A percentile compares a stretch with the other conserved stretches of the same genome.
These are phyloP conservation scores for Chlamydomonas applanata DNA, from an alignment of 139 green algal genomes.

Conservation along the genomic window DNA sequence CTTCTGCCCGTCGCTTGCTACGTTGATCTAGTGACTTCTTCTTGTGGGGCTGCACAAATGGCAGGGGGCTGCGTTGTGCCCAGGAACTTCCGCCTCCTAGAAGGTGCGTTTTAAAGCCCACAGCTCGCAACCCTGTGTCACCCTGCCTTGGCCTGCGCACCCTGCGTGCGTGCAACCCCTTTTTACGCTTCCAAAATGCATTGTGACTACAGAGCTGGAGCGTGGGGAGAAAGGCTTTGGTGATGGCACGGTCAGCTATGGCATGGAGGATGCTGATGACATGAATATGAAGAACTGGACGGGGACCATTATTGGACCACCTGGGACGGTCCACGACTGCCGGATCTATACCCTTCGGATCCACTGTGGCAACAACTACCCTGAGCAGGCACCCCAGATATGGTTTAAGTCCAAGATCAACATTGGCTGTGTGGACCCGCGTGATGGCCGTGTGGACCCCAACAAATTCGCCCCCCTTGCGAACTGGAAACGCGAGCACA, in stretches of 20 bases:
- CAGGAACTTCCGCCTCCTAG: conserved; percentile 95
- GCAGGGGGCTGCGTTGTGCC: conserved; percentile 63
- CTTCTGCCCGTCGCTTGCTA: too few relatives aligned
- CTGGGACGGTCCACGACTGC: conserved; percentile 81
- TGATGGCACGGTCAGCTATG: conserved; percentile 95
- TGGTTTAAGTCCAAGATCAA: conserved; percentile 71
- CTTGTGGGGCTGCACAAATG: neutral
- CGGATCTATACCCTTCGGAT: conserved; percentile 89
- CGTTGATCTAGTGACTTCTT: neutral
- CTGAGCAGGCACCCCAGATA: conserved; percentile 60
- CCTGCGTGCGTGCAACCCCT: too few relatives aligned
- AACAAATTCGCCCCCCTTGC: conserved; percentile 74
- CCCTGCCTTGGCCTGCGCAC: too few relatives aligned
- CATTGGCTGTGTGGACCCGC: conserved; percentile 60
- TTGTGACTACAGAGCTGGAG: neutral
- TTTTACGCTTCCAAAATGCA: too few relatives aligned
- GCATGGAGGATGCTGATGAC: conserved; percentile 91
- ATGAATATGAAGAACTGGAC: conserved; percentile 93
- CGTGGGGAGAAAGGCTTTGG: conserved; percentile 82
- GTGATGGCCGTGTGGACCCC: conserved; percentile 64
- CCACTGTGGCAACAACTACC: conserved; percentile 83
- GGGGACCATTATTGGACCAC: conserved; percentile 95
- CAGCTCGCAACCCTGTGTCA: neutral
- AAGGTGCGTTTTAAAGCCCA: conserved; percentile 76
- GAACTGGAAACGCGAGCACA: conserved; percentile 83